Conservation (phyloP, 169 alveolate species). For the Pseudocohnilembus persalinus region DNA sequence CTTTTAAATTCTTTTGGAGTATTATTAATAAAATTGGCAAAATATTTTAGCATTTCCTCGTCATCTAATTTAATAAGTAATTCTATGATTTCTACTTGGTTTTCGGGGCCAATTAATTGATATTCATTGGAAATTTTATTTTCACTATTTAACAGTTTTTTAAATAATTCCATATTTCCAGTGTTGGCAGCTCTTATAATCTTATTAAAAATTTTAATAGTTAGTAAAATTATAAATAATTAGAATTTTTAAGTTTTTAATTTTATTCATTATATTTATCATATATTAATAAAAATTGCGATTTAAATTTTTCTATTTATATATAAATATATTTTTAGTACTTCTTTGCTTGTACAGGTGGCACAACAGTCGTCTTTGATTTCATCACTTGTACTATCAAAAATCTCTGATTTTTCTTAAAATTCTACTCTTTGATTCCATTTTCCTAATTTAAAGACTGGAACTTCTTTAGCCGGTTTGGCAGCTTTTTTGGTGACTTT, state of each 20-base stretch:
- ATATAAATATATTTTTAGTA: too few species aligned
- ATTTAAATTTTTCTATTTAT: too few species aligned
- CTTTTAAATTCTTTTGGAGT: background rate
- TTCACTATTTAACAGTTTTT: background rate
- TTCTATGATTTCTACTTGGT: slow-evolving; percentile 5
- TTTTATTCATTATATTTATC: too few species aligned
- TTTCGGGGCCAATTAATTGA: slow-evolving; percentile 22
- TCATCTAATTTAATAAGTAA: slow-evolving; percentile 6
- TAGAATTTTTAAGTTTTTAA: background rate
- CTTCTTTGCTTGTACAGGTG: background rate
- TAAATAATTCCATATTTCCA: slow-evolving; percentile 16
- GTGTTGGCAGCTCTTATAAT: slow-evolving; percentile 23
- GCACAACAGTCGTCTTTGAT: background rate
- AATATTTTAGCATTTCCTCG: background rate
- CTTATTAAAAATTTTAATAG: background rate
- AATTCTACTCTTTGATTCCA: background rate
- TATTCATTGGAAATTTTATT: background rate
- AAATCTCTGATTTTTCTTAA: background rate
- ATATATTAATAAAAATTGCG: too few species aligned
- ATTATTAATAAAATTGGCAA: background rate
- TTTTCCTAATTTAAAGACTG: background rate
- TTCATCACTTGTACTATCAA: background rate
- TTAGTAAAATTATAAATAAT: too few species aligned
- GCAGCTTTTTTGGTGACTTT: background rate
- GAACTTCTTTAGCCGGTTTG: background rate